Percentiles rank a stretch among this genome's conserved stretches.
Conservation (phyloP, 208 protist genomes). For the Leishmania turanica region DNA sequence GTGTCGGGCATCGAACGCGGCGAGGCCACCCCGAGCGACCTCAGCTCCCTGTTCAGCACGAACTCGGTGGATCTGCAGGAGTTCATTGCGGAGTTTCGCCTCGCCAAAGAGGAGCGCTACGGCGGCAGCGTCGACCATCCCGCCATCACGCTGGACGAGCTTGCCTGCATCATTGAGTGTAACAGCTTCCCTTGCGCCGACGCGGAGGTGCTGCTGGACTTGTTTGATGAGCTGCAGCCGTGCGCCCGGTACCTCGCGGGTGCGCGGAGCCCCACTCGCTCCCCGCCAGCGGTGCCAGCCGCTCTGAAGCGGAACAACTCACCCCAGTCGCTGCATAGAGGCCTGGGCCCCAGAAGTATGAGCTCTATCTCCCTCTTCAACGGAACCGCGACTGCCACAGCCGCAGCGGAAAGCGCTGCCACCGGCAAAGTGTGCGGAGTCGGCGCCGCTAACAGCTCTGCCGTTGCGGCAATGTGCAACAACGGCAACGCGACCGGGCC, state of each 20-base stretch:
- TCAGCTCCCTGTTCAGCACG: conserved; percentile 55
- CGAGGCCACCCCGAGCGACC: conserved; percentile 44
- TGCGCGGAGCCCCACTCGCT: background rate
- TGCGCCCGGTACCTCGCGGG: conserved; percentile 22
- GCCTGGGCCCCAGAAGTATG: background rate
- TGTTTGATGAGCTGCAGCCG: conserved; percentile 72
- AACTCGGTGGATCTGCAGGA: conserved; percentile 71
- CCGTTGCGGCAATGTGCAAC: background rate
- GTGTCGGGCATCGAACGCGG: conserved; percentile 22
- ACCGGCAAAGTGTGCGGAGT: background rate
- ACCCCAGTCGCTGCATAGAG: background rate
- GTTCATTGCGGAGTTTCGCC: conserved; percentile 69
- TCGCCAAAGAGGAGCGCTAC: conserved; percentile 57
- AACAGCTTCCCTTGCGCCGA: conserved; percentile 59
- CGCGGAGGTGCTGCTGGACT: conserved; percentile 48
- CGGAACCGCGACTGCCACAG: background rate
- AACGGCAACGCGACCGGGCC: background rate
- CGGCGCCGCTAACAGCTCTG: background rate
- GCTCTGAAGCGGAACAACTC: background rate
- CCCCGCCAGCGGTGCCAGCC: background rate
- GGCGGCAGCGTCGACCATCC: conserved; percentile 31
- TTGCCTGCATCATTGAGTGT: conserved; percentile 63
- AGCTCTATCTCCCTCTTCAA: background rate
- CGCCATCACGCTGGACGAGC: conserved; percentile 49
- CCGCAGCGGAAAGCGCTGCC: background rate